These are phyloP conservation scores for Pelargonium nanum DNA, from an alignment of 345 rosid genomes.

Conservation along the genomic window DNA sequence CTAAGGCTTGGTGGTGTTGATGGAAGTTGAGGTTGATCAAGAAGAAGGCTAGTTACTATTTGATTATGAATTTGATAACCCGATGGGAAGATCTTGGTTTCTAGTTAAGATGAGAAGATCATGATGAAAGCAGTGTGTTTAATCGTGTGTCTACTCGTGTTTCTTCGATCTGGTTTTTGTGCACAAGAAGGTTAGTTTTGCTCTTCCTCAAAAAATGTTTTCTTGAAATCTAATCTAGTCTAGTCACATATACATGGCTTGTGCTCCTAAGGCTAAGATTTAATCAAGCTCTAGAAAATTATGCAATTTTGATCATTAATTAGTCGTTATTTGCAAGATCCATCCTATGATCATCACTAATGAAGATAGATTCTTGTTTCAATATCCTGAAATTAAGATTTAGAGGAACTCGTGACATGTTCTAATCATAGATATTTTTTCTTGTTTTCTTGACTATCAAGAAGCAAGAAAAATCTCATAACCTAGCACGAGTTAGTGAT, in stretches of 20 bases:
- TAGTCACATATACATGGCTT: background rate
- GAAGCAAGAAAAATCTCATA: too few relatives aligned
- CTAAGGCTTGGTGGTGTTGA: background rate
- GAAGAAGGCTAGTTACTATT: background rate
- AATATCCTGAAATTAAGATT: too few relatives aligned
- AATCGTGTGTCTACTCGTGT: slow-evolving; percentile 20
- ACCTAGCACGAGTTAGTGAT: too few relatives aligned
- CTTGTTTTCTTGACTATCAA: too few relatives aligned
- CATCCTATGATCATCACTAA: too few relatives aligned
- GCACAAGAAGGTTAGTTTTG: slow-evolving; percentile 36
- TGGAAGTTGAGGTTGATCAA: too few relatives aligned
- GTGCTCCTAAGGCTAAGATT: background rate
- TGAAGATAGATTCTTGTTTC: too few relatives aligned
- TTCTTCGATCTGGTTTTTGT: slow-evolving; percentile 18
- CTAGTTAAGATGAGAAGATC: slow-evolving; percentile 25
- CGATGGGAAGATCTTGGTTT: slow-evolving; percentile 19
- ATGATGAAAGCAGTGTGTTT: slow-evolving; percentile 31
- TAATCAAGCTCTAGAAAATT: too few relatives aligned
- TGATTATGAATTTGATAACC: slow-evolving; percentile 18
- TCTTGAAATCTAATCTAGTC: background rate
- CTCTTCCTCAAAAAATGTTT: background rate
- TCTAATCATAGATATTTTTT: too few relatives aligned
- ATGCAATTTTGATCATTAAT: too few relatives aligned
- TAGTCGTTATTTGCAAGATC: too few relatives aligned
- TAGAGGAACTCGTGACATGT: too few relatives aligned